Evolutionary conservation across 371 early-diverging fungal species (phyloP).

Genomic region (Furculomyces boomerangus): DNA sequence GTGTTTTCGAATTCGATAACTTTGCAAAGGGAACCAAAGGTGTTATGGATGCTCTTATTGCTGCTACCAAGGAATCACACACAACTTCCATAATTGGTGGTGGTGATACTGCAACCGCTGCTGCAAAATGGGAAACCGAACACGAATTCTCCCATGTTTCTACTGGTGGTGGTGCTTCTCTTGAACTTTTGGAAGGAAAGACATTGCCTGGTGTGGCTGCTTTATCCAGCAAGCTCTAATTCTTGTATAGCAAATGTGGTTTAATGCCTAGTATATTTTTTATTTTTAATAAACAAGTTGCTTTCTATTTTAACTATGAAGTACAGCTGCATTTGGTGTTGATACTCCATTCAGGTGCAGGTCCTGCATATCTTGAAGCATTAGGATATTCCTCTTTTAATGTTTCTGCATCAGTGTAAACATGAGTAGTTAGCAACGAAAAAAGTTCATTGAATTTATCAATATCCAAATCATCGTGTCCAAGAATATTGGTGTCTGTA

Average conservation of each 20-base stretch:
- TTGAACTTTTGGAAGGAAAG: constrained; percentile 92
- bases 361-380: constrained; percentile 13
- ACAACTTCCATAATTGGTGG: constrained; percentile 70
- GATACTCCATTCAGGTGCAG: constrained; percentile 32
- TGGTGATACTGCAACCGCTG: constrained; percentile 97
- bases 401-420: constrained; percentile 20
- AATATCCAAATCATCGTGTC: constrained; percentile 19
- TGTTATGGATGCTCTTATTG: constrained; percentile 66
- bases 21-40: constrained; percentile 81
- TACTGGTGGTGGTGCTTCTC: constrained; percentile 95
- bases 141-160: constrained; percentile 86
- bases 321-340: constrained; percentile 39
- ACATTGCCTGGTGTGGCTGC: constrained; percentile 80
- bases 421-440: constrained; percentile 34
- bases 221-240: constrained; percentile 56
- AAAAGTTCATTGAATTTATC: too few species aligned
- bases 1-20: constrained; percentile 94
- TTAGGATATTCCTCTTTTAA: constrained; percentile 11
- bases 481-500: background rate
- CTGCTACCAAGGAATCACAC: constrained; percentile 53
- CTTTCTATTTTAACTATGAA: constrained; percentile 22
- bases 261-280: too few species aligned
- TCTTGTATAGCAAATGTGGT: too few species aligned
- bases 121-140: constrained; percentile 68
- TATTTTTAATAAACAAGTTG: too few species aligned